phyloP scores from a whole-genome alignment of 352 stramenopile genomes.

The Globisporangium nodosum region DNA sequence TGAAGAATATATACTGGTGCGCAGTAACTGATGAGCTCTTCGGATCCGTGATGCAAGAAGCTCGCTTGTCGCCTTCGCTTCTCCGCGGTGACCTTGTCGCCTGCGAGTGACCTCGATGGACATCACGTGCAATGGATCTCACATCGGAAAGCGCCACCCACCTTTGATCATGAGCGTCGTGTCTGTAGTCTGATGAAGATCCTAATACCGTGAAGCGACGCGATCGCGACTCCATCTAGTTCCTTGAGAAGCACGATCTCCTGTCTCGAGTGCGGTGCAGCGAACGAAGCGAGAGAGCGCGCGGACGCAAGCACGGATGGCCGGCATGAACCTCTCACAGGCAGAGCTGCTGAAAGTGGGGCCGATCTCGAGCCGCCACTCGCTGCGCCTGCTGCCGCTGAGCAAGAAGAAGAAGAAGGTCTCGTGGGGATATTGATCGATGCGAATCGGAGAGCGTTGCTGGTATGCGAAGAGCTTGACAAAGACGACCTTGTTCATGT shows the following conservation, averaged over 20 bases:
- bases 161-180: too few relatives aligned
- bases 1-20: too few relatives aligned
- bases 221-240: neutral
- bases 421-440: neutral
- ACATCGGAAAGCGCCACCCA: too few relatives aligned
- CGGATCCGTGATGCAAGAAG: too few relatives aligned
- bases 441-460: neutral
- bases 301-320: slow-evolving; percentile 17
- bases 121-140: too few relatives aligned
- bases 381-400: slow-evolving; percentile 67
- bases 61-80: too few relatives aligned
- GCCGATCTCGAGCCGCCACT: slow-evolving; percentile 67
- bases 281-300: neutral
- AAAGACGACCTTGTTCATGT: neutral
- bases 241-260: neutral
- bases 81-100: too few relatives aligned
- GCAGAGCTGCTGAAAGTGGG: slow-evolving; percentile 80
- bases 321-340: slow-evolving; percentile 49
- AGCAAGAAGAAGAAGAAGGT: slow-evolving; percentile 88
- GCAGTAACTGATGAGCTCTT: too few relatives aligned
- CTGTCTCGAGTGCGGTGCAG: neutral
- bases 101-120: too few relatives aligned
- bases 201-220: neutral
- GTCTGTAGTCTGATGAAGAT: too few relatives aligned
- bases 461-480: too few relatives aligned